These are phyloP conservation scores for Melanogaster broomeanus DNA, from an alignment of 768 basidiomycete species.

Conservation along the genomic window DNA sequence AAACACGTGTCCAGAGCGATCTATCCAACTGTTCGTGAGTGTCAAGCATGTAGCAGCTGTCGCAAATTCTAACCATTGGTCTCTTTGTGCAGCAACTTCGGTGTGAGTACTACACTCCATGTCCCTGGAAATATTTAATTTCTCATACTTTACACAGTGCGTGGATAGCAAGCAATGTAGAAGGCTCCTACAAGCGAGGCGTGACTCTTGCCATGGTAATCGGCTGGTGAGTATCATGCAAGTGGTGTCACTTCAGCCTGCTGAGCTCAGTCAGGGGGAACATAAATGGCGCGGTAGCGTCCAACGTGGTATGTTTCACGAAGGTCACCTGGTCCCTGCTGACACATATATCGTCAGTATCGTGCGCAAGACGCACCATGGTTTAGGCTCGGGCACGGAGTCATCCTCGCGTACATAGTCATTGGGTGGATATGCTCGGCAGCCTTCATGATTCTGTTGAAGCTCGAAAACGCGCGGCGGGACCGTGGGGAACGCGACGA, in stretches of 20 bases:
- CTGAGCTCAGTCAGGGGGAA: conserved; percentile 45
- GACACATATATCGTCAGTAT: conserved; percentile 44
- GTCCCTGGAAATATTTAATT: background rate
- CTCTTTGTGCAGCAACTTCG: conserved; percentile 41
- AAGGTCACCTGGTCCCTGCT: background rate
- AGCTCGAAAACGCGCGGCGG: conserved; percentile 59
- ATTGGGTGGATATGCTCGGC: conserved; percentile 60
- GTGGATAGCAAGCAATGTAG: conserved; percentile 73
- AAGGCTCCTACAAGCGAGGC: conserved; percentile 74
- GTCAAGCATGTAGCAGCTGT: background rate
- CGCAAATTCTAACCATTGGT: background rate
- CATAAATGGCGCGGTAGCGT: conserved; percentile 66
- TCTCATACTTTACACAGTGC: conserved; percentile 40
- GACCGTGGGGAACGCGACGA: conserved; percentile 73
- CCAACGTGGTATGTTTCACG: conserved; percentile 57
- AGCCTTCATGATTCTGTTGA: conserved; percentile 48
- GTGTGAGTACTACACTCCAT: conserved; percentile 40
- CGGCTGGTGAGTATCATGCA: conserved; percentile 40
- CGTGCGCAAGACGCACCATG: conserved; percentile 64
- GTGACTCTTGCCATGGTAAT: conserved; percentile 72
- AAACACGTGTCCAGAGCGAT: conserved; percentile 35
- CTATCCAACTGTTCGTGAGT: conserved; percentile 49
- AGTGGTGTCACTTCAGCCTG: conserved; percentile 13
- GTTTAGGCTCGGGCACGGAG: conserved; percentile 69
- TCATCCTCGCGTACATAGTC: conserved; percentile 68